phyloP scores from a whole-genome alignment of 805 yeast genomes.

The Kluyveromyces wickerhamii region DNA sequence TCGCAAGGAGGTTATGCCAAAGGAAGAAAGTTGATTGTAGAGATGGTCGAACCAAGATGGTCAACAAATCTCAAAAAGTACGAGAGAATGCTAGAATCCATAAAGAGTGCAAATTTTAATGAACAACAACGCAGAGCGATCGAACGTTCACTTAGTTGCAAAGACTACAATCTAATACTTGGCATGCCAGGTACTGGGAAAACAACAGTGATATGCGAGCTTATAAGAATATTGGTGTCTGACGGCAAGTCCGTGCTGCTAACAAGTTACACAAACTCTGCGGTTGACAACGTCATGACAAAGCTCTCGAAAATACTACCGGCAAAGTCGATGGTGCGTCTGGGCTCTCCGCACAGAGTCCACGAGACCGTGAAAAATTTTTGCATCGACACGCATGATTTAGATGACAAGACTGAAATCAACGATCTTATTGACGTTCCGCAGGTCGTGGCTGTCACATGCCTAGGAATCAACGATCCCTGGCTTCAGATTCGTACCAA shows the following conservation, averaged over 20 bases:
- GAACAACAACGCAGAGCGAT: constrained; percentile 67
- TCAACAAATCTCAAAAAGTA: background rate
- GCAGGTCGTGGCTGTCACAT: constrained; percentile 80
- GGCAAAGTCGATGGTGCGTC: constrained; percentile 43
- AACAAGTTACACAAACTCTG: constrained; percentile 89
- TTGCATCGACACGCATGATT: constrained; percentile 23
- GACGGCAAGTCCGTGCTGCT: constrained; percentile 62
- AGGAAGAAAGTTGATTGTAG: constrained; percentile 30
- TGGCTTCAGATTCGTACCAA: constrained; percentile 30
- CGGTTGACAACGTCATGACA: constrained; percentile 84
- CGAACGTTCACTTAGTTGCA: constrained; percentile 49
- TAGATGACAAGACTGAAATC: constrained; percentile 34
- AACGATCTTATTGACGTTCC: constrained; percentile 50
- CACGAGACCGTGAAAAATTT: constrained; percentile 54
- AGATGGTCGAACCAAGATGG: constrained; percentile 8
- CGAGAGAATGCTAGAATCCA: constrained; percentile 2
- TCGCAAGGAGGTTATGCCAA: constrained; percentile 32
- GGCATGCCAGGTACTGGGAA: constrained; percentile 99
- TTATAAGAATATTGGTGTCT: constrained; percentile 50
- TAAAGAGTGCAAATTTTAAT: constrained; percentile 38
- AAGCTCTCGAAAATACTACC: constrained; percentile 46
- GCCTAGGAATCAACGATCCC: constrained; percentile 51
- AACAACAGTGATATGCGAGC: constrained; percentile 77
- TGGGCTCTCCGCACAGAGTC: constrained; percentile 54
- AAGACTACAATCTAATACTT: constrained; percentile 71